Evolutionary conservation across 257 asterid species (phyloP).

Genomic region (Catharanthus roseus): DNA sequence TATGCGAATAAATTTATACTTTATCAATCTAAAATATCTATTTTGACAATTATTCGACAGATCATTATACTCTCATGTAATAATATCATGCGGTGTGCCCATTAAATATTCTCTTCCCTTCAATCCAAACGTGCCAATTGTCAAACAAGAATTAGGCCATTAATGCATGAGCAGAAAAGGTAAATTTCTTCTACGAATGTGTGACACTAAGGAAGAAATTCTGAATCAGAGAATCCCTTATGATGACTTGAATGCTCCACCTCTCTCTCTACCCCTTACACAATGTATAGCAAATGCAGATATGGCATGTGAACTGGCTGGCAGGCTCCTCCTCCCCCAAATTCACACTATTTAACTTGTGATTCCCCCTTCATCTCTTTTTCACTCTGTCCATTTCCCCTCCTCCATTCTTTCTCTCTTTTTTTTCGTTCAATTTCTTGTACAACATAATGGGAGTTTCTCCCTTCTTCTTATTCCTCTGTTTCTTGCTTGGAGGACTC

Average conservation of each 20-base stretch:
- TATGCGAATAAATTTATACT: too few species aligned
- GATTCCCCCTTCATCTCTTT: slow-evolving; percentile 19
- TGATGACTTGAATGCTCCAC: neutral
- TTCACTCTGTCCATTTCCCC: neutral
- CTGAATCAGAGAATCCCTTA: neutral
- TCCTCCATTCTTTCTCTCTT: neutral
- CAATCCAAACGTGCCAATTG: neutral
- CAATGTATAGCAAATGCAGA: neutral
- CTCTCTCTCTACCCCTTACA: neutral
- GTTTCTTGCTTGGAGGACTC: slow-evolving; percentile 16
- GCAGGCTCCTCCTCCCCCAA: neutral
- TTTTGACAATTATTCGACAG: too few species aligned
- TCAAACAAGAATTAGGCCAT: neutral
- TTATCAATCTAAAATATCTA: too few species aligned
- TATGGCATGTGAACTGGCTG: slow-evolving; percentile 20
- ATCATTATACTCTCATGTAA: too few species aligned
- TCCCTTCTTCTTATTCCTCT: slow-evolving; percentile 17
- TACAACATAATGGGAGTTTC: slow-evolving; percentile 20
- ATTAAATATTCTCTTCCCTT: too few species aligned
- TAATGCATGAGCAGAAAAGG: neutral
- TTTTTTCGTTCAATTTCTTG: neutral
- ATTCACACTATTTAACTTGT: slow-evolving; percentile 41
- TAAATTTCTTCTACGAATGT: neutral
- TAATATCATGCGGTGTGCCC: too few species aligned
- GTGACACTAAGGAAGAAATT: neutral